Conservation (phyloP, 805 yeast genomes). For the Lipomyces spencermartinsiae region DNA sequence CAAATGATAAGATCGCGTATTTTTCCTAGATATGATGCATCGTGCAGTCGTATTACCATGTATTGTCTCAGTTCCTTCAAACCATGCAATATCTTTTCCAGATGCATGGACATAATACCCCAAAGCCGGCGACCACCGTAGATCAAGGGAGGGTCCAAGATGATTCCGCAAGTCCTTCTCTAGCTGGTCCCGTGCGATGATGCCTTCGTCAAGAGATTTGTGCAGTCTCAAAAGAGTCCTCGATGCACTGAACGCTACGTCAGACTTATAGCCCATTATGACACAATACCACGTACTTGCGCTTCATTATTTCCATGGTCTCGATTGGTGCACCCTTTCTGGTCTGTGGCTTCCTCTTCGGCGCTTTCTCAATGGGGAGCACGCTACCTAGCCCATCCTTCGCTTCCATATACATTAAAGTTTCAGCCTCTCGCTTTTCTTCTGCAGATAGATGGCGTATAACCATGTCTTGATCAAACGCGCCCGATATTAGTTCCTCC, state of each 20-base stretch:
- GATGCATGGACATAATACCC: constrained; percentile 59
- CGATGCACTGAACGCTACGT: constrained; percentile 40
- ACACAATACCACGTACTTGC: constrained; percentile 20
- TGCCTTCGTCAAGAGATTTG: constrained; percentile 44
- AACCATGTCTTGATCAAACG: constrained; percentile 36
- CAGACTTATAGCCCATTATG: neutral
- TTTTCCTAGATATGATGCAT: constrained; percentile 23
- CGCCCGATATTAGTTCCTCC: constrained; percentile 22
- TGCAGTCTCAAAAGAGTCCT: constrained; percentile 49
- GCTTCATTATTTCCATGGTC: constrained; percentile 40
- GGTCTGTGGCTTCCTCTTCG: constrained; percentile 29
- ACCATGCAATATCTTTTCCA: constrained; percentile 24
- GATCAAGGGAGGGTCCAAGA: constrained; percentile 42
- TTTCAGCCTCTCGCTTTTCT: constrained; percentile 29
- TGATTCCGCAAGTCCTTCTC: constrained; percentile 38
- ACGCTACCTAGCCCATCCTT: constrained; percentile 41
- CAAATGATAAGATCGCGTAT: constrained; percentile 29
- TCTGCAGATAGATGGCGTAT: constrained; percentile 23
- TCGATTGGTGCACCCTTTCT: constrained; percentile 38
- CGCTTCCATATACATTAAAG: constrained; percentile 33
- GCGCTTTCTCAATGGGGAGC: constrained; percentile 23
- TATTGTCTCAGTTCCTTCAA: constrained; percentile 23
- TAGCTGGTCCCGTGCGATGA: constrained; percentile 41
- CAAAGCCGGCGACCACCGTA: constrained; percentile 52
- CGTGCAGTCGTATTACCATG: constrained; percentile 24